These are phyloP conservation scores for Rhododendron henanense DNA, from an alignment of 148 eudicot genomes.

Conservation along the genomic window DNA sequence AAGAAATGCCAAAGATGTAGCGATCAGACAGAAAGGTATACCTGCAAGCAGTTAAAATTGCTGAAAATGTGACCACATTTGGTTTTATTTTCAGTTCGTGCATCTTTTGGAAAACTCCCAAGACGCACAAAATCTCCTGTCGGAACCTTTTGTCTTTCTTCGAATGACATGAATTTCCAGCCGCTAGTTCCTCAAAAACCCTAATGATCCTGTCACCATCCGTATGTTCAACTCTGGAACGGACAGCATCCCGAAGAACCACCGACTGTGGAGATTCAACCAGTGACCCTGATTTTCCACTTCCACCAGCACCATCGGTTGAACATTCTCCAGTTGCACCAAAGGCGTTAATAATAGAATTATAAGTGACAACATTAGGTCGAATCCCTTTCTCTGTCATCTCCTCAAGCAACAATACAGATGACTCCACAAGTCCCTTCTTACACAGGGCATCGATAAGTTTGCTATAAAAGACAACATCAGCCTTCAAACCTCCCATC, in stretches of 20 bases:
- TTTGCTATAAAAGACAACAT: conserved; percentile 93
- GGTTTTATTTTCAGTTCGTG: conserved; percentile 85
- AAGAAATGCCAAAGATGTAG: neutral
- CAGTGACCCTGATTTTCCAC: conserved; percentile 15
- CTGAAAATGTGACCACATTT: conserved; percentile 96
- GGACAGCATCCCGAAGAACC: conserved; percentile 9
- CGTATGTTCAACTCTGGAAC: conserved; percentile 10
- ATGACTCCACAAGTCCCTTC: conserved; percentile 75
- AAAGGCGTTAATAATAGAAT: conserved; percentile 90
- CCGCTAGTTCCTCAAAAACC: conserved; percentile 70
- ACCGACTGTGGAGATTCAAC: conserved; percentile 27
- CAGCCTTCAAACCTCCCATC: conserved; percentile 73
- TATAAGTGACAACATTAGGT: conserved; percentile 93
- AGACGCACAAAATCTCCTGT: conserved; percentile 58
- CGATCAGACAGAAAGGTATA: conserved; percentile 19
- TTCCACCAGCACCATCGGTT: conserved; percentile 6
- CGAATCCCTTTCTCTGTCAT: conserved; percentile 87
- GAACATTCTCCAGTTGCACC: conserved; percentile 41
- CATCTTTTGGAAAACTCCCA: conserved; percentile 89
- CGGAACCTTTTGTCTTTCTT: conserved; percentile 33
- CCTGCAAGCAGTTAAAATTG: conserved; percentile 98
- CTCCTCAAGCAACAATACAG: conserved; percentile 74
- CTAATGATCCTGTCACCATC: conserved; percentile 52
- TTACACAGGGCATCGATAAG: conserved; percentile 89
- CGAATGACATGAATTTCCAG: conserved; percentile 32